Base-by-base conservation (phyloP, 345 rosid species). In the Camelina laxa region DNA sequence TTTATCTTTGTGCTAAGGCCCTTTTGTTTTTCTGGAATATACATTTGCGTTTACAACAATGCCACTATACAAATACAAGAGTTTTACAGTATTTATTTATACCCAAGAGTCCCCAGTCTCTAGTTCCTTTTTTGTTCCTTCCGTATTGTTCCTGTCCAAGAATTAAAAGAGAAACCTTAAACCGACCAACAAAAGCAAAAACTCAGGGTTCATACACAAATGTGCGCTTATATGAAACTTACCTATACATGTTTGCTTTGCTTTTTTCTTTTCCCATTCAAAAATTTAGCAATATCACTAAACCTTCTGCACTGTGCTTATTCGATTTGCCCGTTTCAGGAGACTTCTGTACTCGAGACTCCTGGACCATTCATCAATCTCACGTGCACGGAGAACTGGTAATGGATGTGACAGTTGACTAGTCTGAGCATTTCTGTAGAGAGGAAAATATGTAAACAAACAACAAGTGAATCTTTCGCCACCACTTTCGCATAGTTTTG, bases 381-480 rank as follows among this genome's bases (percentile, higher is more conserved):
- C 97, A 49, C 97, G 93, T 44, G 98, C 98, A 47, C 97, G 98
- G n/a, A 94, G 91, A 79, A 94, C 97, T 5, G 96, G 98, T 74
- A 91, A 78, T 33, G 98, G 98, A 75, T 91, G 98, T 27, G 96
- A 94, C 47, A 94, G 84, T 79, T 91, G 93, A 74, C 93, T 87
- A 5, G 92, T 94, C 88, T 91, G 98, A 80, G 97, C 96, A 77
- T 94, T 91, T 86, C 98, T 94, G 82, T 66, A 82, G 21, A 79
- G 36, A 35, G 65, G 6, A 4, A 58, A 70, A 19, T 59, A 69
- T 82, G 65, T 85, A 61, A 68, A 45, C 59, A 50, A 74, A 22
- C 58, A 59, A 51, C 38, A 56, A 22, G 27, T 31, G 62, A 10
- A 5, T 60, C 38, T 39, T 35, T 31, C 17, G 58, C 7, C 1